Percentiles rank a stretch among this genome's conserved stretches.
Conservation (phyloP, 2,329 filamentous ascomycete genomes). For the Ceratocystis cubensis region DNA sequence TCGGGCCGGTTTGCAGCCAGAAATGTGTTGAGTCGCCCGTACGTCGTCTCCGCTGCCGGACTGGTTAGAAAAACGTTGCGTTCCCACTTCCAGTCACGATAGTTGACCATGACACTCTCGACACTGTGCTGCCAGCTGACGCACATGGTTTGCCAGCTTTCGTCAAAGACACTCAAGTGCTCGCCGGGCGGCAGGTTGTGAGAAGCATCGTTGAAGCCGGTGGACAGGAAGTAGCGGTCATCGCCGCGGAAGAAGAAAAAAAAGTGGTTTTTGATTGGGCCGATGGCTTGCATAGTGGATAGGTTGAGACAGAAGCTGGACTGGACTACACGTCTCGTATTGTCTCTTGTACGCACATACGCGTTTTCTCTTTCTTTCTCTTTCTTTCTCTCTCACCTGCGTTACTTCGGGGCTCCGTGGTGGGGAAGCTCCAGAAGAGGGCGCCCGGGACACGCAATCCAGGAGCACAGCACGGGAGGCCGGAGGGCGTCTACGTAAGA, state of each 20-base stretch:
- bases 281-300: neutral
- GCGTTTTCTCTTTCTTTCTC: too few species aligned
- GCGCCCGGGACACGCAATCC: neutral
- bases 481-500: too few species aligned
- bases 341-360: too few species aligned
- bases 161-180: conserved; percentile 4
- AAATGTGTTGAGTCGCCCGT: conserved; percentile 10
- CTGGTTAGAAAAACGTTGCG: conserved; percentile 12
- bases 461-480: neutral
- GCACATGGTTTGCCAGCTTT: conserved; percentile 14
- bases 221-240: conserved; percentile 18
- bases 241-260: conserved; percentile 20
- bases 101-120: conserved; percentile 14
- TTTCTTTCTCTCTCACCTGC: neutral
- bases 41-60: conserved; percentile 1
- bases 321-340: too few species aligned
- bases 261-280: conserved; percentile 14
- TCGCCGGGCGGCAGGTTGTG: conserved; percentile 14
- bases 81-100: conserved; percentile 18
- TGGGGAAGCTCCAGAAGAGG: neutral
- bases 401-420: neutral
- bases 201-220: conserved; percentile 17
- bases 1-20: conserved; percentile 16
- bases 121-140: conserved; percentile 11
- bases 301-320: too few species aligned